Conservation (phyloP, 345 rosid genomes). For the Salix arbutifolia region DNA sequence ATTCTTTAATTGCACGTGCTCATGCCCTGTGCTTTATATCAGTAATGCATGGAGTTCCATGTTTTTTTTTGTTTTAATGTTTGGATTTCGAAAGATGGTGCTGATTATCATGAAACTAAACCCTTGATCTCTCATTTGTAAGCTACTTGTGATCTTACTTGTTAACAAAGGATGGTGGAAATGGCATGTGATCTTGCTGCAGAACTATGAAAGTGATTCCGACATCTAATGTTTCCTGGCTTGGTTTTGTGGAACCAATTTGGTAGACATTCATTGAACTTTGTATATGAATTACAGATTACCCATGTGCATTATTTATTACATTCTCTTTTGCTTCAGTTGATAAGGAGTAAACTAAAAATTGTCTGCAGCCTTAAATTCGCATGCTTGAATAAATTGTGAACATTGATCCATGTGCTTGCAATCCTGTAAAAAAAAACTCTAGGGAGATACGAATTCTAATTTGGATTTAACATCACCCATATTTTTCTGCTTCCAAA, state of each 20-base stretch:
- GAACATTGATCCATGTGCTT: not conserved
- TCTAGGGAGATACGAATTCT: not conserved
- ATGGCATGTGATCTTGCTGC: constrained; percentile 11
- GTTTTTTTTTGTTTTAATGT: not conserved
- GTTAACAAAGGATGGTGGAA: constrained; percentile 1
- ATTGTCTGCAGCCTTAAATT: constrained; percentile 15
- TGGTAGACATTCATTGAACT: constrained; percentile 25
- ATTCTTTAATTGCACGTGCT: not conserved
- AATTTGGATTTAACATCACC: not conserved
- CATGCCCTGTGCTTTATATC: not conserved
- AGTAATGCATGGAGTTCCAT: not conserved
- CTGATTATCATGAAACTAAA: not conserved
- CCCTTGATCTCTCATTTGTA: not conserved
- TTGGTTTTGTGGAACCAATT: constrained; percentile 19
- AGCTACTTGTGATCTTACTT: constrained; percentile 3
- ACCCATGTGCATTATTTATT: constrained; percentile 45
- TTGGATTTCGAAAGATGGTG: not conserved
- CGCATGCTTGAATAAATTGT: constrained; percentile 1
- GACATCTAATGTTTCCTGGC: constrained; percentile 2
- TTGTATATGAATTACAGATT: constrained; percentile 9
- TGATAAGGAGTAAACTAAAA: constrained; percentile 7
- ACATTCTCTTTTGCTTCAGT: constrained; percentile 11
- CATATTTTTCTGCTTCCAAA: not conserved
- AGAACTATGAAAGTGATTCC: constrained; percentile 8
- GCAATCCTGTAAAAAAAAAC: not conserved